phyloP scores from a whole-genome alignment of 2,329 filamentous ascomycete species.

The Ascochyta viciae-villosae region DNA sequence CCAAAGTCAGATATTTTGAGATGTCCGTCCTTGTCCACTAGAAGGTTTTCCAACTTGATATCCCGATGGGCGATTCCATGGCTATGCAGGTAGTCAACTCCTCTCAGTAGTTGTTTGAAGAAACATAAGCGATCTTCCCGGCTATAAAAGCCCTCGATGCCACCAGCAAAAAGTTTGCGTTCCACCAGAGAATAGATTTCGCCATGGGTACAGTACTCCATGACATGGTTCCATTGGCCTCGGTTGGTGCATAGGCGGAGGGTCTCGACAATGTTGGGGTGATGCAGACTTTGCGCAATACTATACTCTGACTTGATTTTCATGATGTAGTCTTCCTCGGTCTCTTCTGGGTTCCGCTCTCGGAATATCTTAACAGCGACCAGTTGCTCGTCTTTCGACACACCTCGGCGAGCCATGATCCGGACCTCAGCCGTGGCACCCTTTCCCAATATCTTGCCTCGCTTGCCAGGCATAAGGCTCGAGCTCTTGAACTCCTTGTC shows the following conservation, averaged over 20 bases:
- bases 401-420: constrained; percentile 77
- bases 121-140: constrained; percentile 77
- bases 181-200: constrained; percentile 80
- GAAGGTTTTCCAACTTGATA: constrained; percentile 86
- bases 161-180: constrained; percentile 60
- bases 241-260: constrained; percentile 75
- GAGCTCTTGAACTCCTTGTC: constrained; percentile 70
- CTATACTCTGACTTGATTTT: constrained; percentile 93
- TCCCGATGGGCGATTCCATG: constrained; percentile 90
- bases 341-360: constrained; percentile 72
- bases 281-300: constrained; percentile 83
- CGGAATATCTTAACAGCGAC: constrained; percentile 91
- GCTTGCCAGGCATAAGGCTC: constrained; percentile 73
- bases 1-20: constrained; percentile 94
- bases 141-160: constrained; percentile 62
- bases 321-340: constrained; percentile 76
- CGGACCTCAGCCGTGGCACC: constrained; percentile 84
- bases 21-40: constrained; percentile 79
- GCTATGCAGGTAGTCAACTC: constrained; percentile 79
- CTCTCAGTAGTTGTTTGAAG: constrained; percentile 88
- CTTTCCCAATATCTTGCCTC: constrained; percentile 79
- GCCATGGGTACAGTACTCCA: constrained; percentile 87
- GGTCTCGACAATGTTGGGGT: constrained; percentile 87
- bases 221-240: constrained; percentile 85
- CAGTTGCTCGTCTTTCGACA: constrained; percentile 64